Conservation (phyloP, 1,284 basidiomycete genomes). For the Peniophora sp. region DNA sequence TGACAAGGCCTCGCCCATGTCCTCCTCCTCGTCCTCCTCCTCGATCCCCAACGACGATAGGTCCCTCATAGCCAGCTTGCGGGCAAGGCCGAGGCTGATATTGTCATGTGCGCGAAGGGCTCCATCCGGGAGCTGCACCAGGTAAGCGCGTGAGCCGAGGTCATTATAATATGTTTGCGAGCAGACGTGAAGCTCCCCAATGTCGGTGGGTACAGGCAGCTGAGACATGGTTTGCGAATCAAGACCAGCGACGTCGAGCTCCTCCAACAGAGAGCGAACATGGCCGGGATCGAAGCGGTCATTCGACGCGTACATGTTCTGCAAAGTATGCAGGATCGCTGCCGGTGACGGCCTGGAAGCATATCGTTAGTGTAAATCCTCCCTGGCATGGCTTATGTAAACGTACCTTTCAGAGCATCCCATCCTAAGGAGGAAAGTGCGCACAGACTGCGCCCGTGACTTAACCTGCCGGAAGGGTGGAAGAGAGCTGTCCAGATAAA, state of each 20-base stretch:
- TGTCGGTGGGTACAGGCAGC: neutral
- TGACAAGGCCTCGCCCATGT: conserved; percentile 22
- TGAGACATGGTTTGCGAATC: neutral
- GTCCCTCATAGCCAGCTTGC: conserved; percentile 21
- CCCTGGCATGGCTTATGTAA: conserved; percentile 8
- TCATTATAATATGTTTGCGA: conserved; percentile 29
- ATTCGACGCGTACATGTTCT: too few relatives aligned
- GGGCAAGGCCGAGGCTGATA: conserved; percentile 23
- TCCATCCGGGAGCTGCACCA: conserved; percentile 10
- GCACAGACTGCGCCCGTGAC: conserved; percentile 8
- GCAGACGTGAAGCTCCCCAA: conserved; percentile 18
- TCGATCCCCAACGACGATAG: conserved; percentile 11
- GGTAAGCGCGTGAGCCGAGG: conserved; percentile 20
- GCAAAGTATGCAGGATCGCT: neutral
- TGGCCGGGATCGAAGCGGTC: neutral
- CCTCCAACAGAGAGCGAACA: neutral
- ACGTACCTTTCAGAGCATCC: conserved; percentile 28
- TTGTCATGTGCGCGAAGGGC: conserved; percentile 21
- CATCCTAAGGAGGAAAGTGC: conserved; percentile 21
- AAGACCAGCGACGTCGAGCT: neutral
- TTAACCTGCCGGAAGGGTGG: neutral
- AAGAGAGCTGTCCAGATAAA: neutral
- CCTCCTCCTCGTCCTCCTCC: conserved; percentile 13
- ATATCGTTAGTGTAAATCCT: neutral
- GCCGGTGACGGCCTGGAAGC: neutral